A percentile compares a stretch with the other conserved stretches of the same genome.
These are phyloP conservation scores for Psilocybe cyanescens DNA, from an alignment of 768 basidiomycete genomes.

Conservation along the genomic window DNA sequence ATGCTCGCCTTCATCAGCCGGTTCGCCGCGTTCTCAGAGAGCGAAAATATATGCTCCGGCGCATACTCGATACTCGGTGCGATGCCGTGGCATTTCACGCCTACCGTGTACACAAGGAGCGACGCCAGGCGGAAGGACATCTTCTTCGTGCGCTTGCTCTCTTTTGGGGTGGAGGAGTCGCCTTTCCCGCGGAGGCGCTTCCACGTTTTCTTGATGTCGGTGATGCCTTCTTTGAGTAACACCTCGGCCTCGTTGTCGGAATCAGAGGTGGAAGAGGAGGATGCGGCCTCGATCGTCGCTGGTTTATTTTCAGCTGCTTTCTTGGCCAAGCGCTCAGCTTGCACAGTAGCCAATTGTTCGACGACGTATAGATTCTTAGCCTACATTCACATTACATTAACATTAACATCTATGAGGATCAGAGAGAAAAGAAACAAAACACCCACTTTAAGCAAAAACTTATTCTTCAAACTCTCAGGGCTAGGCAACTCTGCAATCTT, in stretches of 20 bases:
- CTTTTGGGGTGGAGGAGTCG: neutral
- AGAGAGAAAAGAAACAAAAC: neutral
- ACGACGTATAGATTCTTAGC: constrained; percentile 59
- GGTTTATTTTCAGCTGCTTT: constrained; percentile 31
- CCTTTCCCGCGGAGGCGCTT: constrained; percentile 28
- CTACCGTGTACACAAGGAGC: constrained; percentile 92
- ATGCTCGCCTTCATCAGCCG: constrained; percentile 72
- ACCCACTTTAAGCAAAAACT: constrained; percentile 82
- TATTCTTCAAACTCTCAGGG: constrained; percentile 78
- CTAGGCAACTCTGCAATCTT: constrained; percentile 71
- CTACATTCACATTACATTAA: neutral
- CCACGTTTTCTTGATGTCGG: constrained; percentile 27
- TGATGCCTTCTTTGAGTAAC: constrained; percentile 20
- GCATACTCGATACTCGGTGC: constrained; percentile 86
- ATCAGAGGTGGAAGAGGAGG: constrained; percentile 23
- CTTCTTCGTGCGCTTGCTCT: constrained; percentile 49
- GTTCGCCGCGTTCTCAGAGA: constrained; percentile 83
- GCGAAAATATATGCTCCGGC: constrained; percentile 88
- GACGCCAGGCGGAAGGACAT: constrained; percentile 78
- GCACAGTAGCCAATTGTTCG: constrained; percentile 77
- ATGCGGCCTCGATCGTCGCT: constrained; percentile 61
- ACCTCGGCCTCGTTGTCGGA: constrained; percentile 24
- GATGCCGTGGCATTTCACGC: constrained; percentile 92
- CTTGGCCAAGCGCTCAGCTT: constrained; percentile 56
- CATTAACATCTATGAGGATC: neutral